Percentiles rank a stretch among this genome's conserved stretches.
Conservation (phyloP, 805 yeast species). For the Saturnispora silvae region DNA sequence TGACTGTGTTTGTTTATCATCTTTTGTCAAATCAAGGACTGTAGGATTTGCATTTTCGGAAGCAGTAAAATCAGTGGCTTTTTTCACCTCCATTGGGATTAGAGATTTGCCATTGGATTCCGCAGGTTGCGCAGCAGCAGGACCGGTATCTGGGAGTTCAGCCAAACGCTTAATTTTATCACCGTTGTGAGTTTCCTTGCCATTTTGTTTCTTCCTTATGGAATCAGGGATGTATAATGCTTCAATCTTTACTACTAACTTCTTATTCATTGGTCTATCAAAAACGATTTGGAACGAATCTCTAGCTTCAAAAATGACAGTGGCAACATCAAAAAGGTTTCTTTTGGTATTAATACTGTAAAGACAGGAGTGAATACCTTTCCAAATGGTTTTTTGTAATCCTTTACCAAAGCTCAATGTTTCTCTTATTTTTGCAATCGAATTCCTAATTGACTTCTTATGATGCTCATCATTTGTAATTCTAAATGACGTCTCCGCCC, state of each 20-base stretch:
- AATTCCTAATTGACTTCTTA: slow-evolving; percentile 52
- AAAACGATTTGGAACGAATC: slow-evolving; percentile 54
- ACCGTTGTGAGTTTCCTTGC: background rate
- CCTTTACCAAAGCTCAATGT: slow-evolving; percentile 49
- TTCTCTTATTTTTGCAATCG: slow-evolving; percentile 52
- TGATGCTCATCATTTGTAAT: slow-evolving; percentile 56
- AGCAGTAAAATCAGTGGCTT: background rate
- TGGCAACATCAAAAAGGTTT: slow-evolving; percentile 50
- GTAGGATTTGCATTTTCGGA: background rate
- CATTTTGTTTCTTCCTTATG: background rate
- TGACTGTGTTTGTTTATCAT: background rate
- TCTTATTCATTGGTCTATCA: slow-evolving; percentile 57
- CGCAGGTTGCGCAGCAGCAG: background rate
- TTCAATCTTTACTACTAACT: slow-evolving; percentile 45
- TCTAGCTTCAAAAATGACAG: slow-evolving; percentile 51
- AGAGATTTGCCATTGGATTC: no score
- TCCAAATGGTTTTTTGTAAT: slow-evolving; percentile 56
- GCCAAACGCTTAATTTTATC: background rate
- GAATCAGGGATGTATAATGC: background rate
- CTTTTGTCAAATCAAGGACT: background rate
- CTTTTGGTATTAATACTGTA: slow-evolving; percentile 51
- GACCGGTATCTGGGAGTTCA: background rate
- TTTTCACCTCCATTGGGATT: background rate
- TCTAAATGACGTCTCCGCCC: slow-evolving; percentile 28
- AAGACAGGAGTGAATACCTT: slow-evolving; percentile 50